Evolutionary conservation across 352 stramenopile species (phyloP).

Genomic region (Phytophthora citrophthora): DNA sequence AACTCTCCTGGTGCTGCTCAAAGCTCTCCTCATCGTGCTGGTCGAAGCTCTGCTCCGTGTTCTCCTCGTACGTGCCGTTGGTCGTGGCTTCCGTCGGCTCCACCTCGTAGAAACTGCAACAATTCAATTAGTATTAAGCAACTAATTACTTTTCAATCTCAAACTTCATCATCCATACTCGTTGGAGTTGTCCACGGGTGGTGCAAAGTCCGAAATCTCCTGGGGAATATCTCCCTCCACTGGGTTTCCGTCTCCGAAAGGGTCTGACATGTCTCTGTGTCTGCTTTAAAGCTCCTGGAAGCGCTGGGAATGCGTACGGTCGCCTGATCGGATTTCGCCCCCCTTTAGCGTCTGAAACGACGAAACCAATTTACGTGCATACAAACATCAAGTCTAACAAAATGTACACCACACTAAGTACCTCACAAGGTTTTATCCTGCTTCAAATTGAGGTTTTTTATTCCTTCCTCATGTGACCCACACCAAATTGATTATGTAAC

Average conservation of each 20-base stretch:
- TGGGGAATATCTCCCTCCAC: slow-evolving; percentile 35
- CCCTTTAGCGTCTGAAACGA: slow-evolving; percentile 23
- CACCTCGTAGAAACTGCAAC: slow-evolving; percentile 69
- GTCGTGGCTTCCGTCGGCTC: slow-evolving; percentile 41
- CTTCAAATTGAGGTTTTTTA: slow-evolving; percentile 38
- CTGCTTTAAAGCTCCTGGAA: slow-evolving; percentile 2
- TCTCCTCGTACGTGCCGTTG: slow-evolving; percentile 20
- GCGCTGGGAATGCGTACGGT: slow-evolving; percentile 16
- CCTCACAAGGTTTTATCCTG: slow-evolving; percentile 18
- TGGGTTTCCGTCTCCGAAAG: slow-evolving; percentile 55
- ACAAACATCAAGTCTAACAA: slow-evolving; percentile 14
- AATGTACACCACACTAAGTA: slow-evolving; percentile 12
- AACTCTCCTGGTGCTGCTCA: slow-evolving; percentile 27
- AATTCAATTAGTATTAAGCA: too few relatives aligned
- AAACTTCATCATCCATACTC: slow-evolving; percentile 44
- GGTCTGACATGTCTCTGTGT: slow-evolving; percentile 52
- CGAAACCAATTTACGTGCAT: slow-evolving; percentile 2
- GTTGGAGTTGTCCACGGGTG: slow-evolving; percentile 51
- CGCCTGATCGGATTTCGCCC: slow-evolving; percentile 21
- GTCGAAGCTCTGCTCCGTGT: slow-evolving; percentile 13
- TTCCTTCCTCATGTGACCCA: background rate
- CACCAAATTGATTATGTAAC: background rate
- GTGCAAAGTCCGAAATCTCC: slow-evolving; percentile 69
- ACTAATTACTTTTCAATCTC: too few relatives aligned
- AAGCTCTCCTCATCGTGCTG: slow-evolving; percentile 25